Evolutionary conservation across 345 rosid genomes (phyloP), one percentile per base, ranked within the genome.

Genomic region (Salix caprea): DNA sequence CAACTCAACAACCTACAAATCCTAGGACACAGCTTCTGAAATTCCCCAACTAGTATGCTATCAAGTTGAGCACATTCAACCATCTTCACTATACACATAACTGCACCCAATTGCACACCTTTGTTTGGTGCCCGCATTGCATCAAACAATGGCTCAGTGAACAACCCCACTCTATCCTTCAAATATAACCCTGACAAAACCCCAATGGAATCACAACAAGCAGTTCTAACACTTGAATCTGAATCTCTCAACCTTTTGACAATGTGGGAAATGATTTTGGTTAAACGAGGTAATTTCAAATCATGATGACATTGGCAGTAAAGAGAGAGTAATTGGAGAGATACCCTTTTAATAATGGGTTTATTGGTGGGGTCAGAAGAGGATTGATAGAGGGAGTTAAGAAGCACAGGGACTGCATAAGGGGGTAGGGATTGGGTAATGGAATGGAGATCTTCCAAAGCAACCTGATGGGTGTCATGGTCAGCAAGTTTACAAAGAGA

Each of bases 401-500:
- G 74, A 24, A 79, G 74, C 69, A 79, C 24, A 18, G 78, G 74
- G 13, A 79, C 70, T 28, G 69, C 60, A 16, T 32, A 44, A 10
- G 75, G 71, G 30, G 76, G 37, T 30, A 75, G 16, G 76, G 67
- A 64, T 26, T 65, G 44, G 4, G n/a, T 68, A 56, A 71, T 52
- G 16, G 46, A 75, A 23, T 60, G n/a, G 58, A 75, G 79, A 34
- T 80, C 72, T 61, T 80, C 18, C 39, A 75, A 36, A 14, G 79
- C 76, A 44, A 65, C 37, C 62, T 65, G 37, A 46, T 70, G 75
- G 37, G 82, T 79, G 69, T 79, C 75, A 46, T 6, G 70, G 13
- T 79, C 78, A 79, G 78, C 78, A 74, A 79, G 78, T 48, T 79
- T 79, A 56, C 77, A 79, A 28, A 71, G 76, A 71, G 76, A 71